A percentile compares a stretch with the other conserved stretches of the same genome.
These are phyloP conservation scores for Pezicula carpinea DNA, from an alignment of 2,329 filamentous ascomycete species.

Conservation along the genomic window DNA sequence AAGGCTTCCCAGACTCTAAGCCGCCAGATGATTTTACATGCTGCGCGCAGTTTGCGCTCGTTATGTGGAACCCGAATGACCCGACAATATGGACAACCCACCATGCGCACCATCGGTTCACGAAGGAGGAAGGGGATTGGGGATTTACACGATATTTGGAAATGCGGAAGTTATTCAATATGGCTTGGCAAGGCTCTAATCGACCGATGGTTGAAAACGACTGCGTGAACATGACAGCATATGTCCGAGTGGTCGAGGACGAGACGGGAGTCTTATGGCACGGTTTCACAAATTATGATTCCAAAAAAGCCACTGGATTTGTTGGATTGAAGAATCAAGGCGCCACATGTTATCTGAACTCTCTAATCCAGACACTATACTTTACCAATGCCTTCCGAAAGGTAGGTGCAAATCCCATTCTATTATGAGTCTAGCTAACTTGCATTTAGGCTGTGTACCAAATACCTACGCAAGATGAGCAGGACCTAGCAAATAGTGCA, in stretches of 20 bases:
- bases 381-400: constrained; percentile 93
- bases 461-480: constrained; percentile 86
- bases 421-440: constrained; percentile 8
- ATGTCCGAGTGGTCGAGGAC: constrained; percentile 76
- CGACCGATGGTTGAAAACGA: constrained; percentile 76
- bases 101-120: constrained; percentile 91
- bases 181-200: constrained; percentile 64
- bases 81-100: constrained; percentile 79
- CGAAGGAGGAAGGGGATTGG: constrained; percentile 95
- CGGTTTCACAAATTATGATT: constrained; percentile 92
- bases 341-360: constrained; percentile 85
- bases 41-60: constrained; percentile 91
- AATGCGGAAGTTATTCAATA: constrained; percentile 76
- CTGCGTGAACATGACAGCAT: constrained; percentile 74
- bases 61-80: constrained; percentile 91
- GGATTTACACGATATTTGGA: constrained; percentile 97
- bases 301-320: constrained; percentile 98
- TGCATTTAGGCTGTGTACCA: constrained; percentile 77
- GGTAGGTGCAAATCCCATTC: constrained; percentile 39
- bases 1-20: constrained; percentile 72
- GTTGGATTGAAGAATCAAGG: constrained; percentile 96
- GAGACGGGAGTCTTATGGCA: constrained; percentile 88
- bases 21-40: constrained; percentile 93
- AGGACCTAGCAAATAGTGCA: constrained; percentile 79
- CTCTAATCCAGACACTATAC: constrained; percentile 76